phyloP scores from a whole-genome alignment of 345 rosid species.

The Populus deltoides region DNA sequence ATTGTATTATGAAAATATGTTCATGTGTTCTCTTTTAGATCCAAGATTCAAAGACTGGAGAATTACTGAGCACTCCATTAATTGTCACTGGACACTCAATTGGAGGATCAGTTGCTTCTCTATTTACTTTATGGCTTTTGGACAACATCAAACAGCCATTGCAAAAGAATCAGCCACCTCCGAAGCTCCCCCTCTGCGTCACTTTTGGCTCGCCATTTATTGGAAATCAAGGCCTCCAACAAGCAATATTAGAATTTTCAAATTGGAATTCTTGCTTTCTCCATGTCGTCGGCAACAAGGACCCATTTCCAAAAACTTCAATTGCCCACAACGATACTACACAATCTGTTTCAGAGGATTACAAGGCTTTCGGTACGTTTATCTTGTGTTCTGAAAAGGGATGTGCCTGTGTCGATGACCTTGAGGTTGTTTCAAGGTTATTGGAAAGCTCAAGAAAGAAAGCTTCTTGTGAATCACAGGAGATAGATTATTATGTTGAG shows the following conservation, averaged over 20 bases:
- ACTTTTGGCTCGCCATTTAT: slow-evolving; percentile 66
- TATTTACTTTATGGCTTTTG: slow-evolving; percentile 62
- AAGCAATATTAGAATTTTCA: slow-evolving; percentile 26
- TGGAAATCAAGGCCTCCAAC: slow-evolving; percentile 36
- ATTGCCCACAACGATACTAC: background rate
- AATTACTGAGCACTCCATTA: slow-evolving; percentile 17
- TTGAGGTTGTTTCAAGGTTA: slow-evolving; percentile 32
- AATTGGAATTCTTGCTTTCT: slow-evolving; percentile 57
- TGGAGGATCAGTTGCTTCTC: slow-evolving; percentile 71
- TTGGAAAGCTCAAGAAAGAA: slow-evolving; percentile 4
- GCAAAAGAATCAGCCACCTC: background rate
- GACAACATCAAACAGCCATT: slow-evolving; percentile 16
- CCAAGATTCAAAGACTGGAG: background rate
- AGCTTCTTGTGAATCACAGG: slow-evolving; percentile 9
- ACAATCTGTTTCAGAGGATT: background rate
- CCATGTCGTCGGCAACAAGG: slow-evolving; percentile 41
- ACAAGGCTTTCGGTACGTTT: slow-evolving; percentile 57
- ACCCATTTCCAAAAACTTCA: slow-evolving; percentile 33
- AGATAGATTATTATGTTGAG: slow-evolving; percentile 10
- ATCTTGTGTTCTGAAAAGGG: slow-evolving; percentile 38
- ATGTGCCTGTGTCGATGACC: slow-evolving; percentile 45
- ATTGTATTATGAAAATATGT: no score
- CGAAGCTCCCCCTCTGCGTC: slow-evolving; percentile 48
- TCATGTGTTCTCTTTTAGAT: slow-evolving; percentile 1
- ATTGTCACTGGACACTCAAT: slow-evolving; percentile 54